phyloP scores from a whole-genome alignment of 2,329 filamentous ascomycete genomes.

The Samsoniella hepiali region DNA sequence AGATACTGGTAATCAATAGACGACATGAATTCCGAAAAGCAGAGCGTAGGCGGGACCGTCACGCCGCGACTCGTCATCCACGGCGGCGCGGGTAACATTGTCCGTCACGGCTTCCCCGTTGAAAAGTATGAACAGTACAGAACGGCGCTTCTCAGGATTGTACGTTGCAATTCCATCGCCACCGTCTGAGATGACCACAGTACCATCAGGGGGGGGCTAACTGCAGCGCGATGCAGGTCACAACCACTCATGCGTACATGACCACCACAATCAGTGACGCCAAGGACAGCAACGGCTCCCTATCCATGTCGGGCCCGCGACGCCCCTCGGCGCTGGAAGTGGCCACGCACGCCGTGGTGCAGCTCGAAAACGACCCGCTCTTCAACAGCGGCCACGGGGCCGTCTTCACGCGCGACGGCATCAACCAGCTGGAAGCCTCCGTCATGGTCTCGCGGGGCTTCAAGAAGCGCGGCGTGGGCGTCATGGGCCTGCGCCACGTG shows the following conservation, averaged over 20 bases:
- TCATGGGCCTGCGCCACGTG: conserved; percentile 70
- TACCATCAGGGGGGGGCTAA: background rate
- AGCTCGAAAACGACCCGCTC: conserved; percentile 74
- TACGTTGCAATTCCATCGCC: conserved; percentile 32
- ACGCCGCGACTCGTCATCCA: conserved; percentile 62
- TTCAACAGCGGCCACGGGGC: conserved; percentile 85
- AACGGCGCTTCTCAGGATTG: conserved; percentile 58
- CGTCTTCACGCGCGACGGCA: conserved; percentile 79
- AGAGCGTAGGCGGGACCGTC: conserved; percentile 25
- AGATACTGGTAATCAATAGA: no score
- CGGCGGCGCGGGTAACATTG: conserved; percentile 70
- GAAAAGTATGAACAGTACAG: conserved; percentile 58
- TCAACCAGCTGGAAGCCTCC: conserved; percentile 81
- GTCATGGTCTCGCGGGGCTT: conserved; percentile 76
- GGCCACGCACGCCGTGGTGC: conserved; percentile 69
- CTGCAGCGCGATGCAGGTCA: conserved; percentile 34
- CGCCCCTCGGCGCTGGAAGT: conserved; percentile 64
- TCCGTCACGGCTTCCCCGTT: conserved; percentile 55
- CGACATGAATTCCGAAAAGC: conserved; percentile 41
- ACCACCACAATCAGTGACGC: conserved; percentile 28
- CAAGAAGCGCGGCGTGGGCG: conserved; percentile 73
- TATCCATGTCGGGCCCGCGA: background rate
- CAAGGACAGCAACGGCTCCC: conserved; percentile 7
- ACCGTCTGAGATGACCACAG: background rate
- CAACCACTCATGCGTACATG: conserved; percentile 47